phyloP scores from a whole-genome alignment of 495 filamentous ascomycete genomes.

The Trichodelitschia bisporula region DNA sequence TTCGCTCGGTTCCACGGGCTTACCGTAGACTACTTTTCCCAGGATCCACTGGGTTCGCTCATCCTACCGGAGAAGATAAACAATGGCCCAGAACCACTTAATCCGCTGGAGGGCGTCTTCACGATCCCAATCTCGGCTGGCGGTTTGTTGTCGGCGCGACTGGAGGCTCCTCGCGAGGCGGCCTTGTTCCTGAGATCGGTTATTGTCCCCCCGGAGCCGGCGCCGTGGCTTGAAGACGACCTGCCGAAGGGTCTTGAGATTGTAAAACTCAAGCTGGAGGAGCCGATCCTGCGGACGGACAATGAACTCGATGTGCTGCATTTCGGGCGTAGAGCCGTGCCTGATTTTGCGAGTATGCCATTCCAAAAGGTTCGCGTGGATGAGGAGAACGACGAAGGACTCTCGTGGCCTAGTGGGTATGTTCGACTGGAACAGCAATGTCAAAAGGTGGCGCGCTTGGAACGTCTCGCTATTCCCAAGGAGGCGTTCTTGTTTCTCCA shows the following conservation, averaged over 20 bases:
- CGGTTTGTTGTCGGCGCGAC: not conserved
- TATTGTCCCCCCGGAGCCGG: not conserved
- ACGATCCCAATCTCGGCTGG: not conserved
- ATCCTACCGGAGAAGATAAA: no score
- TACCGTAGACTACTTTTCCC: not conserved
- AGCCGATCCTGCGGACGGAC: constrained; percentile 11
- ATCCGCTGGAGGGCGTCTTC: not conserved
- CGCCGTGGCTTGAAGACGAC: not conserved
- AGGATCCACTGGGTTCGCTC: not conserved
- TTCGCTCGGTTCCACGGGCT: not conserved
- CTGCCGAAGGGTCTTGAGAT: not conserved
- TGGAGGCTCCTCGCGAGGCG: not conserved
- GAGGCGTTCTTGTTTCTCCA: constrained; percentile 18
- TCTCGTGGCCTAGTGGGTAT: constrained; percentile 19
- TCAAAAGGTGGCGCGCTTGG: constrained; percentile 10
- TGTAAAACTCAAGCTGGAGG: constrained; percentile 7
- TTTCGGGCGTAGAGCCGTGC: constrained; percentile 6
- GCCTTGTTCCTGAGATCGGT: not conserved
- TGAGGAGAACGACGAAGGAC: constrained; percentile 24
- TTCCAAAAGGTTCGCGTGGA: constrained; percentile 10
- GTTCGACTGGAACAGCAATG: constrained; percentile 9
- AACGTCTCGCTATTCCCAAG: constrained; percentile 22
- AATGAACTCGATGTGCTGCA: constrained; percentile 11
- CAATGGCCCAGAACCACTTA: not conserved
- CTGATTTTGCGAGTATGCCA: no score